These are phyloP conservation scores for Cercospora zeae-maydis DNA, from an alignment of 2,329 filamentous ascomycete species.

Conservation along the genomic window DNA sequence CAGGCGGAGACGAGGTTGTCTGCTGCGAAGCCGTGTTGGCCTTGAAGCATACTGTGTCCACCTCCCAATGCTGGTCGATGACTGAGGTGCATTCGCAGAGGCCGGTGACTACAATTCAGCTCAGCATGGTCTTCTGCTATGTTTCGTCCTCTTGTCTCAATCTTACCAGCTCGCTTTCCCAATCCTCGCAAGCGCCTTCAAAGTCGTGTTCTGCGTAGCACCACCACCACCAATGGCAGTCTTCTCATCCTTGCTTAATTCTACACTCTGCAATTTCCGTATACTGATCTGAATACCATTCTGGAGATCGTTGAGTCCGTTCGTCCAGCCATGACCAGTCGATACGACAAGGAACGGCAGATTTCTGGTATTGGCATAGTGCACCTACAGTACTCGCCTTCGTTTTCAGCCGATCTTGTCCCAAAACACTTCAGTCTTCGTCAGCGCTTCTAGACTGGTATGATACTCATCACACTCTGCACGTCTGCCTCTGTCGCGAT, in stretches of 20 bases:
- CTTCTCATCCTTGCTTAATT: background rate
- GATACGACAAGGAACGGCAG: slow-evolving; percentile 2
- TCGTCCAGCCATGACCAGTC: slow-evolving; percentile 1
- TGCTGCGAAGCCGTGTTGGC: slow-evolving; percentile 49
- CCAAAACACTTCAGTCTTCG: background rate
- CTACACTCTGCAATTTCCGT: background rate
- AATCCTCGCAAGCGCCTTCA: background rate
- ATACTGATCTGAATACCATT: slow-evolving; percentile 5
- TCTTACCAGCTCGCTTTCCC: background rate
- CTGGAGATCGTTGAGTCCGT: background rate
- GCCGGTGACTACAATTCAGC: slow-evolving; percentile 1
- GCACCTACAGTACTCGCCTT: background rate
- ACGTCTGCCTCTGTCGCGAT: background rate
- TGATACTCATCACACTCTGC: background rate
- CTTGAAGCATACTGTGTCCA: slow-evolving; percentile 25
- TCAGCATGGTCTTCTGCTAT: background rate
- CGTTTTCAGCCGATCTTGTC: background rate
- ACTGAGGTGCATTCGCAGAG: background rate
- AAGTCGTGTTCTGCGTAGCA: background rate
- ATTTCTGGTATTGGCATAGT: background rate
- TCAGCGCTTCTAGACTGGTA: background rate
- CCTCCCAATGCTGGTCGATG: slow-evolving; percentile 16
- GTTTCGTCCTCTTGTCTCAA: background rate
- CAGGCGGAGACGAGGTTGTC: slow-evolving; percentile 46
- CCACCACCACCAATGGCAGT: background rate